Evolutionary conservation across 495 filamentous ascomycete genomes (phyloP).

Genomic region (Geopyxis carbonaria): DNA sequence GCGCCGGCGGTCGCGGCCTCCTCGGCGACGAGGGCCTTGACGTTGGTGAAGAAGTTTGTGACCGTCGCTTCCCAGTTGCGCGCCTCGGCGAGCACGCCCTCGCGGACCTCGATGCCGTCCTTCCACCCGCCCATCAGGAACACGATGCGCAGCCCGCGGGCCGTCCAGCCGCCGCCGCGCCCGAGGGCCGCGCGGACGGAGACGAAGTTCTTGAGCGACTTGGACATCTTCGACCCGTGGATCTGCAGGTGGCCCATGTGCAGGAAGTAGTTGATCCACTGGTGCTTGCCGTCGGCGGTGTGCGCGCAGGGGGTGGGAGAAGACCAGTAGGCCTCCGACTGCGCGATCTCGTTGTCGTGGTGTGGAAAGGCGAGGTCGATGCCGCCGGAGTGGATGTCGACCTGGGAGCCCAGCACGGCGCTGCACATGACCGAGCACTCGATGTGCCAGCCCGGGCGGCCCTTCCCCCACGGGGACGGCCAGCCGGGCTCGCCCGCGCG

Average conservation of each 20-base stretch:
- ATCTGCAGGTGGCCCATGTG: conserved; percentile 94
- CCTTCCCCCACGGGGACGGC: conserved; percentile 70
- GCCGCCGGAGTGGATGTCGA: conserved; percentile 90
- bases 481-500: conserved; percentile 87
- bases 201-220: conserved; percentile 92
- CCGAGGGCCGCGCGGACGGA: conserved; percentile 74
- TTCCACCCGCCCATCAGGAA: conserved; percentile 83
- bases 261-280: conserved; percentile 92
- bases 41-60: conserved; percentile 84
- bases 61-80: conserved; percentile 66
- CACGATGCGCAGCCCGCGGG: conserved; percentile 64
- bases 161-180: conserved; percentile 55
- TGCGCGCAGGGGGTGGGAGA: conserved; percentile 18
- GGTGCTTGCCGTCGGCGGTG: conserved; percentile 32
- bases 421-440: conserved; percentile 97
- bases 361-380: conserved; percentile 90
- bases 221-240: conserved; percentile 84
- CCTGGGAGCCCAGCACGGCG: conserved; percentile 56
- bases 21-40: conserved; percentile 40
- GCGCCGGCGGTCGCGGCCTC: conserved; percentile 33
- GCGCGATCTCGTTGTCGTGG: conserved; percentile 90
- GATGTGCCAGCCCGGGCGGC: conserved; percentile 92
- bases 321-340: conserved; percentile 83
- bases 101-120: conserved; percentile 78
- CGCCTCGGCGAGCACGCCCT: conserved; percentile 55